Percentiles rank a stretch among this genome's conserved stretches.
Evolutionary conservation across 768 basidiomycete species (phyloP).

Genomic region (Kwoniella pini): DNA sequence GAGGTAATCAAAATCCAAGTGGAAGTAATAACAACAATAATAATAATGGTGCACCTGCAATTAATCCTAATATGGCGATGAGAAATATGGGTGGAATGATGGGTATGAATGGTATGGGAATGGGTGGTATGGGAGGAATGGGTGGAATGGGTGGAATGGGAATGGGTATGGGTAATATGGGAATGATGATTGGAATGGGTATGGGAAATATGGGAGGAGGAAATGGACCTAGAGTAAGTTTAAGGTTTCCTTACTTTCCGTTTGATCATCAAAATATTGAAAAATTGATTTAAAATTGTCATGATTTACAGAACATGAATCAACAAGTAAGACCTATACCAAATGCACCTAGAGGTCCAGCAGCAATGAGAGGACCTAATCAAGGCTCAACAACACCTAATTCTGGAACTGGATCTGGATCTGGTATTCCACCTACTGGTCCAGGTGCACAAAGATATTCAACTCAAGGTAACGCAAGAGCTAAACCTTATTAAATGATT

Average conservation of each 20-base stretch:
- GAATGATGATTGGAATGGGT: constrained; percentile 32
- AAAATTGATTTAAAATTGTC: neutral
- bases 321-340: constrained; percentile 31
- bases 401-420: too few species aligned
- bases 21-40: constrained; percentile 9
- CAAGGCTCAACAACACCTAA: constrained; percentile 12
- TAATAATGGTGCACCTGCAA: constrained; percentile 48
- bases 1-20: constrained; percentile 2
- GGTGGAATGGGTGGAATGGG: constrained; percentile 38
- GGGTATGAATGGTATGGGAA: constrained; percentile 39
- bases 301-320: neutral
- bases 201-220: constrained; percentile 25
- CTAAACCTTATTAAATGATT: constrained; percentile 52
- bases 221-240: constrained; percentile 14
- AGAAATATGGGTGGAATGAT: constrained; percentile 29
- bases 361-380: constrained; percentile 46
- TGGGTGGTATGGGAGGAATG: constrained; percentile 55
- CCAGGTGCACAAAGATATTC: constrained; percentile 49
- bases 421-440: constrained; percentile 8
- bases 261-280: too few species aligned
- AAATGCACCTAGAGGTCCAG: constrained; percentile 52
- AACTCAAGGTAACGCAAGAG: constrained; percentile 49
- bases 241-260: too few species aligned
- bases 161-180: constrained; percentile 28
- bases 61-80: constrained; percentile 50